Evolutionary conservation across 169 alveolate genomes (phyloP), one percentile per base, ranked within the genome.

Genomic region (Cryptosporidium ryanae): DNA sequence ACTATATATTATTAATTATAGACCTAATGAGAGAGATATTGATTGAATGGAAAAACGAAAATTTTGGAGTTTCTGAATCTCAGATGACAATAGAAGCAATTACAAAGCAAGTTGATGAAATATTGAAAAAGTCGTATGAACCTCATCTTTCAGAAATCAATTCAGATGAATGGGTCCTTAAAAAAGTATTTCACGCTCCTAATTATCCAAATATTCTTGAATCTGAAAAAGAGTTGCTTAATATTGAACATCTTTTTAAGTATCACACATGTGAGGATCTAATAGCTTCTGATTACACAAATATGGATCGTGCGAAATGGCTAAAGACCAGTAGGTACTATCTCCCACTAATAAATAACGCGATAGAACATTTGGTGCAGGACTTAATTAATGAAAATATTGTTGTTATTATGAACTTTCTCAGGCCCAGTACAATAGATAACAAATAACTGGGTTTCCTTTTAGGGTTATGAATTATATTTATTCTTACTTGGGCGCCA

Each of bases 171-270:
- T 76, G 87, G 87, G 71, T 44, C 34, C 64, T 76, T 25, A 76
- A 76, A 34, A 55, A 46, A 23, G 38, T 76, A 5, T 76, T 76
- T 61, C 87, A 76, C 63, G 70, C 87, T 10, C 87, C 87, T 12
- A 23, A 59, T 25, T 76, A 76, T 38, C 87, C 87, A 21, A 76
- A 76, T 59, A 76, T 76, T 21, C 71, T 76, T 15, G 87, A 76
- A 38, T 59, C 76, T 43, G 87, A 76, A 34, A 76, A 76, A 61
- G 87, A 76, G 34, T 32, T 76, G 2, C 71, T 76, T 38, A 76
- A 55, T 23, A 76, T 76, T 59, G 87, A 76, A 34, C 87, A 76
- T 44, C 54, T 76, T 15, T 76, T 76, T 38, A 76, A 61, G 64
- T 55, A 76, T 59, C 87, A 76, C 65, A 29, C 68, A 25, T 76